Evolutionary conservation across 2,329 filamentous ascomycete genomes (phyloP).

Genomic region (Trichophyton equinum): DNA sequence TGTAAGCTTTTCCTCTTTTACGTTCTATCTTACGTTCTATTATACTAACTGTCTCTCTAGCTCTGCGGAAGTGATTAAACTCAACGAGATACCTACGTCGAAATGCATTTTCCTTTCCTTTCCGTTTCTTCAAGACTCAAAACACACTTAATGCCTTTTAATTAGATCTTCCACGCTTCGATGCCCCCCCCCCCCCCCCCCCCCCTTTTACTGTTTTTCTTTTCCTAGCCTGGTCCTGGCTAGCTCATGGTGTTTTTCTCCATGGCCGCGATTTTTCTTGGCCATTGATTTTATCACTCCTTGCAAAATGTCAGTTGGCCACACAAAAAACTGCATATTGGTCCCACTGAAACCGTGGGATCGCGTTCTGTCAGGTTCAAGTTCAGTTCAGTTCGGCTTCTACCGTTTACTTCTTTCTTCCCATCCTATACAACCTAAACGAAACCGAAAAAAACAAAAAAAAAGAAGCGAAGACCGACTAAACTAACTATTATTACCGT

Average conservation of each 20-base stretch:
- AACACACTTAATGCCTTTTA: not conserved
- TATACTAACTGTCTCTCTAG: slow-evolving; percentile 13
- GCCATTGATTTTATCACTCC: not conserved
- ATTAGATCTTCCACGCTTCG: slow-evolving; percentile 5
- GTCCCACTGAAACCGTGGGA: slow-evolving; percentile 2
- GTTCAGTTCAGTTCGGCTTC: not conserved
- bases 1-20: slow-evolving; percentile 20
- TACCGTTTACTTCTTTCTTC: too few relatives aligned
- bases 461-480: not conserved
- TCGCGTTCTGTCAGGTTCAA: not conserved
- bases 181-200: slow-evolving; percentile 6
- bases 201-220: not conserved
- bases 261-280: not conserved
- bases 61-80: slow-evolving; percentile 32
- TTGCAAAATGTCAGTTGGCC: not conserved
- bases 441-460: not conserved
- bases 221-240: not conserved
- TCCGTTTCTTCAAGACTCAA: not conserved
- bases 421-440: too few relatives aligned
- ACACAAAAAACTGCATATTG: not conserved
- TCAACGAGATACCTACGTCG: slow-evolving; percentile 15
- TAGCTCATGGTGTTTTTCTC: not conserved
- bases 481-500: not conserved
- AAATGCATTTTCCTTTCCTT: slow-evolving; percentile 8
- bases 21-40: not conserved